phyloP scores from a whole-genome alignment of 108 stramenopile species.

The Cylindrotheca closterium region DNA sequence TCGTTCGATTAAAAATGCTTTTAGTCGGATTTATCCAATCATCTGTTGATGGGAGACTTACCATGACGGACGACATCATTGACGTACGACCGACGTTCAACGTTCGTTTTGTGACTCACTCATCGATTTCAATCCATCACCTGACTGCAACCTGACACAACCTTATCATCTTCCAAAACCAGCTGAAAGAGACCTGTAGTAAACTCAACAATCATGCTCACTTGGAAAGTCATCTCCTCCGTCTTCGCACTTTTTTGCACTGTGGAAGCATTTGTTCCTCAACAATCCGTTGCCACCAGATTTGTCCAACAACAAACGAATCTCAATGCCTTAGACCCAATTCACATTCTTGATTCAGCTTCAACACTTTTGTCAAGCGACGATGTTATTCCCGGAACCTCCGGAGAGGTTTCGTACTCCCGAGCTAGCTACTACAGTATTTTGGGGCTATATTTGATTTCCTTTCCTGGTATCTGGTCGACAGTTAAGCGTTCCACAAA shows the following conservation, averaged over 20 bases:
- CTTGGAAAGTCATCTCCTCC: background rate
- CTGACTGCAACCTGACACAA: too few species aligned
- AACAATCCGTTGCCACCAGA: background rate
- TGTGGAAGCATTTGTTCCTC: slow-evolving; percentile 2
- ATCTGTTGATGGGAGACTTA: too few species aligned
- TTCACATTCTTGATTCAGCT: slow-evolving; percentile 7
- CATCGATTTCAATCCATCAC: too few species aligned
- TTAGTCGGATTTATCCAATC: too few species aligned
- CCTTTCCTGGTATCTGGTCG: slow-evolving; percentile 92
- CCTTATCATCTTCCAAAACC: too few species aligned
- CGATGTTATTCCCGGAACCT: slow-evolving; percentile 33
- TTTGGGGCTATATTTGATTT: slow-evolving; percentile 80
- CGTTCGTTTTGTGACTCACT: too few species aligned
- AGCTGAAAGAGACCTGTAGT: too few species aligned
- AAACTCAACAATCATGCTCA: background rate
- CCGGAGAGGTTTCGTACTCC: slow-evolving; percentile 61
- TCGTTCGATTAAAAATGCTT: too few species aligned
- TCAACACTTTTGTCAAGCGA: slow-evolving; percentile 6
- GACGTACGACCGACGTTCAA: too few species aligned
- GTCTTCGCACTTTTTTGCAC: slow-evolving; percentile 1
- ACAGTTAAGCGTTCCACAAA: slow-evolving; percentile 88
- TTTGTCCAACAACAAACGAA: background rate
- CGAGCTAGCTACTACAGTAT: slow-evolving; percentile 91
- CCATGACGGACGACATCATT: too few species aligned
- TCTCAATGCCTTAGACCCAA: slow-evolving; percentile 2